phyloP scores from a whole-genome alignment of 176 grass and related monocot genomes.

The Elymus sibiricus region DNA sequence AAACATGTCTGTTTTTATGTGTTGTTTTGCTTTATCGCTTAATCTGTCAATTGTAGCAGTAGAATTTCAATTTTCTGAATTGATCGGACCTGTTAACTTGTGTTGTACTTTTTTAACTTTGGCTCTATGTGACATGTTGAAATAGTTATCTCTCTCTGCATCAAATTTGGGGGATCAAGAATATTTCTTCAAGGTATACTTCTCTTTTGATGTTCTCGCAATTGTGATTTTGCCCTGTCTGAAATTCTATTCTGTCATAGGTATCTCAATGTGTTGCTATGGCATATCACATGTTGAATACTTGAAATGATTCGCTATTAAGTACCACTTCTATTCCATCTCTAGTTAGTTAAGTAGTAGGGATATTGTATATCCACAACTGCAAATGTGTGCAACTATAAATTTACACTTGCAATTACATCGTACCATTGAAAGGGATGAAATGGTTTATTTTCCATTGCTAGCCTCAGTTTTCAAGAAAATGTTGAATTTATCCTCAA shows the following conservation, averaged over 20 bases:
- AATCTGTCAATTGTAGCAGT: slow-evolving; percentile 3
- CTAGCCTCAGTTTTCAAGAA: background rate
- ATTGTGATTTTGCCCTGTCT: slow-evolving; percentile 13
- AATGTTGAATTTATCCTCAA: background rate
- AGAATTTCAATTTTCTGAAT: slow-evolving; percentile 1
- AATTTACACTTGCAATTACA: background rate
- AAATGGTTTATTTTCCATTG: background rate
- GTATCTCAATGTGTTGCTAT: slow-evolving; percentile 3
- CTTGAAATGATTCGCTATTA: slow-evolving; percentile 18
- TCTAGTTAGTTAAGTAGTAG: background rate
- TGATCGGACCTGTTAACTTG: background rate
- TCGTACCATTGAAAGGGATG: background rate
- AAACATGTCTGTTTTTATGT: background rate
- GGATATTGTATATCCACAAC: background rate
- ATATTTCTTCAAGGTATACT: slow-evolving; percentile 60
- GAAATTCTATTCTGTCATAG: slow-evolving; percentile 3
- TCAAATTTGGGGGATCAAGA: slow-evolving; percentile 74
- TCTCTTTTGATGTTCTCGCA: slow-evolving; percentile 17
- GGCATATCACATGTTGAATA: background rate
- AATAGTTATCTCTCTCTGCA: slow-evolving; percentile 83
- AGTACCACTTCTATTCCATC: background rate
- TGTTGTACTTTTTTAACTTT: slow-evolving; percentile 12
- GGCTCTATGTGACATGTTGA: slow-evolving; percentile 29
- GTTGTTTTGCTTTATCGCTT: background rate
- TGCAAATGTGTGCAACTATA: background rate